Percentiles rank a stretch among this genome's conserved stretches.
phyloP scores from a whole-genome alignment of 2,329 filamentous ascomycete genomes.

The Chaetomium strumarium region DNA sequence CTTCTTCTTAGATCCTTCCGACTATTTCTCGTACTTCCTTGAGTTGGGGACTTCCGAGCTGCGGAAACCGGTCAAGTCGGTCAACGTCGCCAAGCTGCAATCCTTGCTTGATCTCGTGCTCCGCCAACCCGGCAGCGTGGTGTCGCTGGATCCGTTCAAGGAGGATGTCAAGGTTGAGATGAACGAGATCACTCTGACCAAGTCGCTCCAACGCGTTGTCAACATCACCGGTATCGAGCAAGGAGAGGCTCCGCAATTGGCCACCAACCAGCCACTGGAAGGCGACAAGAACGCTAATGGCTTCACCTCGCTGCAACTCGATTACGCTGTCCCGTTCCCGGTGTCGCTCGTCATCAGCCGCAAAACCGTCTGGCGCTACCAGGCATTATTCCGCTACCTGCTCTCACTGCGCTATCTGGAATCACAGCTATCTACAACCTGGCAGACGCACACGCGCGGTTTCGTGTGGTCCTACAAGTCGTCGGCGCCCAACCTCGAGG shows the following conservation, averaged over 20 bases:
- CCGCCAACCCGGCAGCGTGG: constrained; percentile 91
- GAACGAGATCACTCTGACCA: constrained; percentile 89
- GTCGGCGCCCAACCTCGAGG: constrained; percentile 66
- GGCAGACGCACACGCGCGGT: constrained; percentile 82
- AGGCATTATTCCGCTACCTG: constrained; percentile 90
- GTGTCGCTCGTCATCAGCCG: constrained; percentile 91
- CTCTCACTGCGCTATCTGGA: constrained; percentile 86
- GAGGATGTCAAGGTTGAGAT: constrained; percentile 97
- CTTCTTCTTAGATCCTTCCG: constrained; percentile 95
- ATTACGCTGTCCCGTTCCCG: constrained; percentile 91
- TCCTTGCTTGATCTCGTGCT: constrained; percentile 92
- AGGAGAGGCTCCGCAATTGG: constrained; percentile 71
- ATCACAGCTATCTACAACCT: constrained; percentile 76
- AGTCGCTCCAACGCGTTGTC: constrained; percentile 91
- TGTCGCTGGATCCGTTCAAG: constrained; percentile 92
- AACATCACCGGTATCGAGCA: constrained; percentile 95
- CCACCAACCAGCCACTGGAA: constrained; percentile 57
- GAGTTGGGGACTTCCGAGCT: constrained; percentile 86
- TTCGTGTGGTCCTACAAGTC: constrained; percentile 76
- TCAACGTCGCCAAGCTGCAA: constrained; percentile 91
- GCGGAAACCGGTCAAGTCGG: constrained; percentile 77
- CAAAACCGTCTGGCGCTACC: constrained; percentile 95
- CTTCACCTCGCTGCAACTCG: constrained; percentile 87
- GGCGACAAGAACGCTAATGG: constrained; percentile 83
- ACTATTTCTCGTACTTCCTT: constrained; percentile 97